Evolutionary conservation across 2,329 filamentous ascomycete species (phyloP), one percentile per base, ranked within the genome.

Genomic region (Colletotrichum lini): DNA sequence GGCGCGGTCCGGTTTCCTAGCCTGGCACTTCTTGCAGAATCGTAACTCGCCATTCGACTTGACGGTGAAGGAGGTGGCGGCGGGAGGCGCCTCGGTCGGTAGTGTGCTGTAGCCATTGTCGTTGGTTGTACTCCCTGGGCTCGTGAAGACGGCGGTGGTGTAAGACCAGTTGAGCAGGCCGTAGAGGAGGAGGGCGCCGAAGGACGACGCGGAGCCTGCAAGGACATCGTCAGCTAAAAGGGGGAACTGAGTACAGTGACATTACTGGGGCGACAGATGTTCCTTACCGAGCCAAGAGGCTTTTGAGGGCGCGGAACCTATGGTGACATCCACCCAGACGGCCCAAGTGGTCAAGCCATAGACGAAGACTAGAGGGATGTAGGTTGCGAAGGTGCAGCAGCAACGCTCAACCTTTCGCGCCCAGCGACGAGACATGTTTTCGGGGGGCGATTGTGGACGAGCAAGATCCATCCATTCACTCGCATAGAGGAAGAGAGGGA

Each of bases 11-110:
- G 96, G 96, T 84, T 99, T 99, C 73, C 93, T 90, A 63, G 92
- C 92, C 84, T 97, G 94, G 82, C 96, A 99, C 84, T 99, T 99
- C 84, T 98, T 98, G 88, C 96, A 99, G 85, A 93, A 98, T 66
- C 96, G 90, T 63, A 93, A 84, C 77, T 93, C 93, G 76, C 96
- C 96, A 52, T 94, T 95, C 68, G 94, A 92, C 83, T 96, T 99
- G 78, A 98, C 96, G 1, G 96, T 98, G 78, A 98, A 93, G 47
- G 93, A 93, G 10, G 93, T 92, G 67, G 91, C 88, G 61, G 74
- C 80, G 74, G 76, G 87, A 8, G 89, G 82, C 73, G 92, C 90
- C 72, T 90, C 87, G n/a, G 93, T 94, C 1, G 95, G 95, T 54
- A 98, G 87, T 57, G 93, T 91, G 79, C 91, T 93, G 84, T 98